Conservation (phyloP, 352 stramenopile genomes). For the Pythium vanterpoolii region DNA sequence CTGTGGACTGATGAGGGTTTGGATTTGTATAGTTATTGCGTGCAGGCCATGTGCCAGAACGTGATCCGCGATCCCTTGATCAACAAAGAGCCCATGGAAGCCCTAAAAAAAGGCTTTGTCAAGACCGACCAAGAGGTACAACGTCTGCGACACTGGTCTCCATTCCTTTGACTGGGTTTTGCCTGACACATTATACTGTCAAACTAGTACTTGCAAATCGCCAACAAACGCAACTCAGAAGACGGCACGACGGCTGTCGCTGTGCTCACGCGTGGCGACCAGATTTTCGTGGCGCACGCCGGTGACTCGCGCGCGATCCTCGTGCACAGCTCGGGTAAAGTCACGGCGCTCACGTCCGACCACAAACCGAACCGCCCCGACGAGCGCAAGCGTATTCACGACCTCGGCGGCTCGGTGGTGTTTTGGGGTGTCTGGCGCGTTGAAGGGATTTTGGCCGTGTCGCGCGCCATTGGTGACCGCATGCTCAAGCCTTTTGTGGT, state of each 20-base stretch:
- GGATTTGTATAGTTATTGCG: constrained; percentile 65
- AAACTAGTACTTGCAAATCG: constrained; percentile 76
- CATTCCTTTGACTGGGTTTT: not conserved
- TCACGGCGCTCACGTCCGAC: constrained; percentile 79
- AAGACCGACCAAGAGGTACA: constrained; percentile 74
- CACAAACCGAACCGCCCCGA: constrained; percentile 91
- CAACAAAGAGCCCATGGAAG: constrained; percentile 56
- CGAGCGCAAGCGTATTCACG: constrained; percentile 85
- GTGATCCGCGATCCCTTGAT: constrained; percentile 71
- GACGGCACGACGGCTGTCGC: constrained; percentile 90
- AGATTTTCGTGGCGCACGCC: constrained; percentile 87
- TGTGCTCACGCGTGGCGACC: constrained; percentile 66
- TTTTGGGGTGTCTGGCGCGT: constrained; percentile 93
- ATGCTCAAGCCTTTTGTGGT: constrained; percentile 93
- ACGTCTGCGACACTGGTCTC: not conserved
- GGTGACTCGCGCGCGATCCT: constrained; percentile 89
- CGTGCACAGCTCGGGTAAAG: constrained; percentile 73
- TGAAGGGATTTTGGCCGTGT: constrained; percentile 92
- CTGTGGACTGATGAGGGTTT: too few species aligned
- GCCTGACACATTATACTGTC: not conserved
- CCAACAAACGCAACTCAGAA: constrained; percentile 74
- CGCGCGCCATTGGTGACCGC: constrained; percentile 89
- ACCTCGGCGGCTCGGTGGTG: constrained; percentile 86
- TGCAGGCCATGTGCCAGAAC: constrained; percentile 80
- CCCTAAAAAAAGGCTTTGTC: constrained; percentile 78